Percentiles rank a stretch among this genome's conserved stretches.
Conservation (phyloP, 1,284 basidiomycete species). For the Tylopilus orsonianus region DNA sequence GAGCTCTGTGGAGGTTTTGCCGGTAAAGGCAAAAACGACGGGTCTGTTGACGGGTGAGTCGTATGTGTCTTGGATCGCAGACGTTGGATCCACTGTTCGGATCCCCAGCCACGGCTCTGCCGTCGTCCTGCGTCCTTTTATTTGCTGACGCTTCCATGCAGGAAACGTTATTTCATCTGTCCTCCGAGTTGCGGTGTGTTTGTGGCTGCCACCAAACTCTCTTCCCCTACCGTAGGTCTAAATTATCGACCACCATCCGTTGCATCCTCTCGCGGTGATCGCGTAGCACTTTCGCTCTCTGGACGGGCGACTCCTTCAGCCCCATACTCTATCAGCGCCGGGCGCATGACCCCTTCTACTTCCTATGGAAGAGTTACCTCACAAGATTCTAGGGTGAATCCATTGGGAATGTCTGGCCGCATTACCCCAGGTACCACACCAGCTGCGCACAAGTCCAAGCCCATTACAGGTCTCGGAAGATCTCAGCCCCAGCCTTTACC, state of each 20-base stretch:
- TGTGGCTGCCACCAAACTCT: conserved; percentile 79
- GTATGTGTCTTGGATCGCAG: conserved; percentile 5
- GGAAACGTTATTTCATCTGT: conserved; percentile 86
- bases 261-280: conserved; percentile 68
- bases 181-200: conserved; percentile 90
- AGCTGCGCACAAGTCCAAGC: conserved; percentile 34
- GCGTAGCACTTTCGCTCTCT: conserved; percentile 49
- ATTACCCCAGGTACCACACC: conserved; percentile 42
- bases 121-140: not conserved
- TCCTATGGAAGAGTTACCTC: conserved; percentile 41
- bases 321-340: conserved; percentile 40
- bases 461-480: conserved; percentile 21
- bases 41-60: conserved; percentile 83
- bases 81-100: not conserved
- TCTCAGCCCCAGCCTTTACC: conserved; percentile 33
- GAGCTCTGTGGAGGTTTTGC: conserved; percentile 82
- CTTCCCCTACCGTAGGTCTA: conserved; percentile 65
- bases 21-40: conserved; percentile 97
- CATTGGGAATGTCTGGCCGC: conserved; percentile 35
- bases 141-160: conserved; percentile 28
- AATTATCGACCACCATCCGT: conserved; percentile 74
- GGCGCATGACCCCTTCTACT: conserved; percentile 46
- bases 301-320: conserved; percentile 48
- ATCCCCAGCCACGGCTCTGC: not conserved
- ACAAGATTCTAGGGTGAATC: conserved; percentile 25